These are phyloP conservation scores for Styphnolobium japonicum DNA, from an alignment of 306 rosid genomes.

Conservation along the genomic window DNA sequence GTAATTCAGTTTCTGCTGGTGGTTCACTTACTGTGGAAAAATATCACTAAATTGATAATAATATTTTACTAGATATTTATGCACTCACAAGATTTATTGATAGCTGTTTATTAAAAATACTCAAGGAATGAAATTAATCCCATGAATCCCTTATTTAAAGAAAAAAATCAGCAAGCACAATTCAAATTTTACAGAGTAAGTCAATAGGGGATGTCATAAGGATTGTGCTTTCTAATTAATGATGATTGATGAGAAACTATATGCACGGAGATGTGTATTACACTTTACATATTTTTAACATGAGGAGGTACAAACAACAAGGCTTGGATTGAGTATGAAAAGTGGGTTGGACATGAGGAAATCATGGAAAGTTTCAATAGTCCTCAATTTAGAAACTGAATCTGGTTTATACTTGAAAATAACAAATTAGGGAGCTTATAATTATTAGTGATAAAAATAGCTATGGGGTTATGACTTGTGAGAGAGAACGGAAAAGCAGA, in stretches of 20 bases:
- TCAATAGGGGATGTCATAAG: constrained; percentile 28
- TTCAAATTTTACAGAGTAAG: background rate
- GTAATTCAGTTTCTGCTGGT: background rate
- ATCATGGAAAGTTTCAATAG: constrained; percentile 20
- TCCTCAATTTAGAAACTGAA: constrained; percentile 17
- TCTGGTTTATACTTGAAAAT: background rate
- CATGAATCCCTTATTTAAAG: background rate
- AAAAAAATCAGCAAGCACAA: background rate
- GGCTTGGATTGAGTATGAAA: constrained; percentile 25
- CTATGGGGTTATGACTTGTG: background rate
- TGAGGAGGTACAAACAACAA: constrained; percentile 14
- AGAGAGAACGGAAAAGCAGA: background rate
- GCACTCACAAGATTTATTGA: background rate
- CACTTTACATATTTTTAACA: constrained; percentile 18
- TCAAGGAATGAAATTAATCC: background rate
- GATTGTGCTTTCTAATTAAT: constrained; percentile 20
- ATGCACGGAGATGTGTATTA: background rate
- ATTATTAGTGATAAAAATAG: constrained; percentile 22
- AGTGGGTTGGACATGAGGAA: constrained; percentile 36
- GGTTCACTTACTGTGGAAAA: background rate
- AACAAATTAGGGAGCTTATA: background rate
- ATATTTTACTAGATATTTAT: background rate
- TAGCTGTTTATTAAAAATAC: background rate
- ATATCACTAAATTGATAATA: background rate
- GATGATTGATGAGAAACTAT: constrained; percentile 4